Percentiles rank a stretch among this genome's conserved stretches.
Evolutionary conservation across 805 yeast genomes (phyloP).

Genomic region (Danielia reshetovae): DNA sequence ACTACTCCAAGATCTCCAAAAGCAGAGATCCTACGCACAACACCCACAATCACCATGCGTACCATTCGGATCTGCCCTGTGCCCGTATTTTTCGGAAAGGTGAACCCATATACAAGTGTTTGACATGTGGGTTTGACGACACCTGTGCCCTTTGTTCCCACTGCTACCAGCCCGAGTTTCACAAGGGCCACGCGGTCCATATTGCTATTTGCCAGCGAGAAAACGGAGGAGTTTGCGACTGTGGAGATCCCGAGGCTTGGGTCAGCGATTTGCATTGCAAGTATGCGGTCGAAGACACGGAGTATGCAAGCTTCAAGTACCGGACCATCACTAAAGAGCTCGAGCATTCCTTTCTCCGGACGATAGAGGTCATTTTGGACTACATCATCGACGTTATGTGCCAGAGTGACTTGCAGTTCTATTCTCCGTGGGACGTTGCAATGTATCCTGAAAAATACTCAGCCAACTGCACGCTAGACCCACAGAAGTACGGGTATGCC

Average conservation of each 20-base stretch:
- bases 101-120: constrained; percentile 76
- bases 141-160: constrained; percentile 77
- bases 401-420: constrained; percentile 41
- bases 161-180: constrained; percentile 70
- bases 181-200: constrained; percentile 68
- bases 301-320: constrained; percentile 4
- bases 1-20: constrained; percentile 18
- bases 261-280: constrained; percentile 49
- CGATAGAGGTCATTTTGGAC: constrained; percentile 51
- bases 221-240: constrained; percentile 81
- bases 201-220: constrained; percentile 60
- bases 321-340: constrained; percentile 43
- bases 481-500: constrained; percentile 41
- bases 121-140: constrained; percentile 74
- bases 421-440: constrained; percentile 22
- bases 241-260: constrained; percentile 91
- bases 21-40: constrained; percentile 16
- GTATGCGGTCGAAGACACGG: constrained; percentile 17
- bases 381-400: constrained; percentile 60
- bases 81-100: constrained; percentile 70
- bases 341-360: constrained; percentile 28
- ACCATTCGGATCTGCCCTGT: constrained; percentile 68
- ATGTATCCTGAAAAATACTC: constrained; percentile 26
- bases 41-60: constrained; percentile 29
- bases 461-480: constrained; percentile 30